phyloP scores from a whole-genome alignment of 2,329 filamentous ascomycete species.

The Corniculantispora saksenae region DNA sequence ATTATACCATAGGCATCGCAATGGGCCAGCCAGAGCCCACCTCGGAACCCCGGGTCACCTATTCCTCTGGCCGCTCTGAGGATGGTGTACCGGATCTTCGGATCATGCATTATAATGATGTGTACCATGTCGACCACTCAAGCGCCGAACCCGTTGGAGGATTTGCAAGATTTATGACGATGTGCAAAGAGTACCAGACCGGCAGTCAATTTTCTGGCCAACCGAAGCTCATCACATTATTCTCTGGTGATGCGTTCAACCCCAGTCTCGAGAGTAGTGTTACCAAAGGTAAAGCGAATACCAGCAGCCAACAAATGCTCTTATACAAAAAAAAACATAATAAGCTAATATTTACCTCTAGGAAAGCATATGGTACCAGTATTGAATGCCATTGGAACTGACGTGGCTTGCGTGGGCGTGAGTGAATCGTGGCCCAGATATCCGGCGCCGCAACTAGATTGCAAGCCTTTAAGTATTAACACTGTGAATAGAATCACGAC shows the following conservation, averaged over 20 bases:
- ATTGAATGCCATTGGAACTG: constrained; percentile 74
- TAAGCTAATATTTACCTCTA: constrained; percentile 28
- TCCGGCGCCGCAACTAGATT: neutral
- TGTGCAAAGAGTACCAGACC: constrained; percentile 73
- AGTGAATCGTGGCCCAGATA: constrained; percentile 41
- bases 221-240: constrained; percentile 72
- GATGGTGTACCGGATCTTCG: constrained; percentile 64
- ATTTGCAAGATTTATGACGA: constrained; percentile 74
- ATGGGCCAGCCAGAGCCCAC: constrained; percentile 12
- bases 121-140: constrained; percentile 79
- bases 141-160: constrained; percentile 84
- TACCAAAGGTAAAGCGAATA: constrained; percentile 67
- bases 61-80: constrained; percentile 22
- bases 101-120: constrained; percentile 90
- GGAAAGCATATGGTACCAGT: constrained; percentile 85
- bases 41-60: constrained; percentile 20
- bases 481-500: constrained; percentile 71
- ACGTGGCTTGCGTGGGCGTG: constrained; percentile 81
- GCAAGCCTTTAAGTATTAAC: neutral
- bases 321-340: neutral
- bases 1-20: neutral
- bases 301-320: too few species aligned
- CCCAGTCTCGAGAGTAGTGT: constrained; percentile 85
- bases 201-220: constrained; percentile 62
- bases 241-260: constrained; percentile 92